Conservation (phyloP, 768 basidiomycete species). For the Russula abietina region DNA sequence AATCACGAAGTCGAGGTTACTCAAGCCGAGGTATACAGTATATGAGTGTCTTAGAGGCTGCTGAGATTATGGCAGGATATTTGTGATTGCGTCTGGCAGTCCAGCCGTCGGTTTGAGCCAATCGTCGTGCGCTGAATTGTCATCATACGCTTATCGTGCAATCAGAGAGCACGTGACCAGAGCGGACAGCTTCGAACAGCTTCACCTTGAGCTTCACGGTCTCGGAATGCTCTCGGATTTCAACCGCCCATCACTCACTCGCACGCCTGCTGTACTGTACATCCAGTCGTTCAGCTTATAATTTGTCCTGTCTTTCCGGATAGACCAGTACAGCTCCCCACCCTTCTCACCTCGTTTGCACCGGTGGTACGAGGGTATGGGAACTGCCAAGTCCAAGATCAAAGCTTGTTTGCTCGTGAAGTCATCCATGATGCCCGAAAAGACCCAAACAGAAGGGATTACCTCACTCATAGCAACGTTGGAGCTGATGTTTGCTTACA, state of each 20-base stretch:
- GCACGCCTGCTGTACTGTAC: not conserved
- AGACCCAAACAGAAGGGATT: not conserved
- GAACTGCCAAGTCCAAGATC: not conserved
- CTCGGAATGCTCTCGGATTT: not conserved
- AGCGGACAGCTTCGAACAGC: too few relatives aligned
- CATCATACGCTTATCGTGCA: not conserved
- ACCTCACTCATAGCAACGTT: not conserved
- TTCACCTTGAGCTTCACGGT: not conserved
- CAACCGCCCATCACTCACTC: not conserved
- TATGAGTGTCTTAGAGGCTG: not conserved
- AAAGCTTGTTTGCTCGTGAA: not conserved
- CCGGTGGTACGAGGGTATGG: not conserved
- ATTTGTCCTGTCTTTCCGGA: not conserved
- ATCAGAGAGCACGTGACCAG: not conserved
- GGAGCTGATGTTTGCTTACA: not conserved
- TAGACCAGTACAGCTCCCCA: not conserved
- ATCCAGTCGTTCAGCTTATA: not conserved
- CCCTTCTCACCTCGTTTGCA: not conserved
- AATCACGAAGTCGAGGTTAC: not conserved
- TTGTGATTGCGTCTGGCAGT: too few relatives aligned
- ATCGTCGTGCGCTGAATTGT: not conserved
- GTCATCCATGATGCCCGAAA: not conserved
- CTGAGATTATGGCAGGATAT: not conserved
- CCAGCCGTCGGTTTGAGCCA: too few relatives aligned
- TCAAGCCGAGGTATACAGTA: too few relatives aligned